phyloP scores from a whole-genome alignment of 345 rosid genomes.

The Balakata baccata region DNA sequence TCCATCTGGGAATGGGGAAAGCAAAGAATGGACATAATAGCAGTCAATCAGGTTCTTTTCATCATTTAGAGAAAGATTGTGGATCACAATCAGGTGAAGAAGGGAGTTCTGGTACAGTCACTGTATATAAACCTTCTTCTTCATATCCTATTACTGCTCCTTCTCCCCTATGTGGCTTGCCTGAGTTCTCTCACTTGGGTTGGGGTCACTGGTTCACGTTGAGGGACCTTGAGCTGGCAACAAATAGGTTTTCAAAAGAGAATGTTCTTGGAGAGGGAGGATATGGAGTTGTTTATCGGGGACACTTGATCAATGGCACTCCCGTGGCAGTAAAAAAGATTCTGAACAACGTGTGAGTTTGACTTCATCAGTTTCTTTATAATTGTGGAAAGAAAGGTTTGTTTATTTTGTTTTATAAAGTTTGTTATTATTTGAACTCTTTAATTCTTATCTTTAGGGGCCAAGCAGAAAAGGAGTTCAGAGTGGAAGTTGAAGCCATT shows the following conservation, averaged over 20 bases:
- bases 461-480: slow-evolving; percentile 82
- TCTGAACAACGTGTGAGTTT: slow-evolving; percentile 64
- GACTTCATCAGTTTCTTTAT: not conserved
- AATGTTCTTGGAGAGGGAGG: slow-evolving; percentile 81
- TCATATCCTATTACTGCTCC: slow-evolving; percentile 65
- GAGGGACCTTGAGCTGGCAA: slow-evolving; percentile 77
- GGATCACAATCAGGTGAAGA: slow-evolving; percentile 80
- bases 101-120: slow-evolving; percentile 45
- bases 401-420: not conserved
- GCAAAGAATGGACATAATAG: slow-evolving; percentile 50
- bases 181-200: slow-evolving; percentile 75
- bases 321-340: slow-evolving; percentile 77
- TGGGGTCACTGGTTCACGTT: slow-evolving; percentile 92
- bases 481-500: slow-evolving; percentile 78
- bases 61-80: slow-evolving; percentile 56
- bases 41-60: slow-evolving; percentile 60
- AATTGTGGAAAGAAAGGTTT: not conserved
- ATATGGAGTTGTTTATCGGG: slow-evolving; percentile 70
- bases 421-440: slow-evolving; percentile 1
- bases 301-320: slow-evolving; percentile 63
- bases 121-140: slow-evolving; percentile 55
- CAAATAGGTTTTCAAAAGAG: slow-evolving; percentile 68
- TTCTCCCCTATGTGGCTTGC: slow-evolving; percentile 65
- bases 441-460: slow-evolving; percentile 43
- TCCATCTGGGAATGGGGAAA: slow-evolving; percentile 76